Base-by-base conservation (phyloP, 192 early-diverging fungal genomes). In the Coemansia reversa region DNA sequence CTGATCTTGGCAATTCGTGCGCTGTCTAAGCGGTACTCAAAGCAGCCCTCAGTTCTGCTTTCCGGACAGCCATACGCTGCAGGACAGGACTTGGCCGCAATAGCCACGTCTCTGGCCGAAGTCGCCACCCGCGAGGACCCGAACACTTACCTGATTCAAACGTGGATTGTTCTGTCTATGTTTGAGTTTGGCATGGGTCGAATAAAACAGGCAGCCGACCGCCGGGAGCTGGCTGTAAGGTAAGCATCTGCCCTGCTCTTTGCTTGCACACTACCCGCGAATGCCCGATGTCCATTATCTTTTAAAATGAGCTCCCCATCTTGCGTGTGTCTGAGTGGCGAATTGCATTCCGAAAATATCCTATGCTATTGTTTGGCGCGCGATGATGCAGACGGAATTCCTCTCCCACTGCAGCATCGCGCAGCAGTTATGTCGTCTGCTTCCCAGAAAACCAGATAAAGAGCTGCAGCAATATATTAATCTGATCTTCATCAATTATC, bases 71-170 rank as follows among this genome's bases (percentile, higher is more conserved):
- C 63, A 47, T 75, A 81, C 35, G 63, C 78, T 8, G 78, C 73
- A 16, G 78, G 78, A 39, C 78, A 81, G 69, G 78, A 81, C 55
- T 57, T 81, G 65, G 78, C 78, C 45, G 78, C 78, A 49, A 81
- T 81, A 55, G 78, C 78, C 9, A 72, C 78, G 33, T 81, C 78
- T 51, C 70, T 81, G 14, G 78, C 78, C 23, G 78, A 81, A 45
- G 74, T 71, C 20, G 78, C 78, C 63, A 81, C 78, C 50, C 65
- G 74, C 19, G 78, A 81, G 55, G 78, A 81, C 66, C 78, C 78
- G n/a, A 81, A 81, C 24, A 81, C 78, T 14, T 81, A 81, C 54
- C 24, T 81, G 78, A 81, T 81, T 56, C 78, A 81, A 63, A 81
- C 78, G 16, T 81, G 78, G 78, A 72, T 75, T 20, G 59, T 81